phyloP scores from a whole-genome alignment of 83 land plant species.

The Picea abies region DNA sequence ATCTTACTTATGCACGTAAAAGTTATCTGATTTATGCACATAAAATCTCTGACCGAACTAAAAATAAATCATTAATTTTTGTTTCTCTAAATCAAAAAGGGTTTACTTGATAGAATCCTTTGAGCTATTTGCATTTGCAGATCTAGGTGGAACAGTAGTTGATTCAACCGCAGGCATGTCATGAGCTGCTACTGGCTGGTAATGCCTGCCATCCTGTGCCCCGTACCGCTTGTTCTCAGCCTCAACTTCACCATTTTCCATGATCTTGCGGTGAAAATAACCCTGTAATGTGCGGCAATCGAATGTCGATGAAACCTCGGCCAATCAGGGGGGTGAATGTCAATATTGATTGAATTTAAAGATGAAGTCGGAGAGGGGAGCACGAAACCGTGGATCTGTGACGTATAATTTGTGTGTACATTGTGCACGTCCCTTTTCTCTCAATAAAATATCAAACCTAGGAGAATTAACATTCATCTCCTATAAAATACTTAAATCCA shows the following conservation, averaged over 20 bases:
- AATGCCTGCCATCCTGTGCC: slow-evolving; percentile 26
- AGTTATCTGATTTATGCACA: background rate
- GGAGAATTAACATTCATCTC: too few species aligned
- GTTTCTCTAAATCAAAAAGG: background rate
- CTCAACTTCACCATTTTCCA: slow-evolving; percentile 22
- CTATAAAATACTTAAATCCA: too few species aligned
- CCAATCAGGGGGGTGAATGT: too few species aligned
- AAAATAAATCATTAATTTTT: background rate
- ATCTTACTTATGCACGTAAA: background rate
- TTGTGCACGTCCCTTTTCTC: too few species aligned
- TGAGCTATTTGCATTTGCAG: slow-evolving; percentile 5
- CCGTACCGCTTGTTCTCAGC: slow-evolving; percentile 25
- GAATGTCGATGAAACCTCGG: too few species aligned
- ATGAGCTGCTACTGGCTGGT: slow-evolving; percentile 45
- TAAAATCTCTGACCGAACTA: background rate
- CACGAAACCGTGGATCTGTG: too few species aligned
- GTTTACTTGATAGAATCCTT: slow-evolving; percentile 13
- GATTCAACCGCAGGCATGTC: slow-evolving; percentile 49
- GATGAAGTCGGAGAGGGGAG: too few species aligned
- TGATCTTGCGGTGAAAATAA: too few species aligned
- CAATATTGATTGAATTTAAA: too few species aligned
- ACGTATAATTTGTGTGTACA: too few species aligned
- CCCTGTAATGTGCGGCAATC: too few species aligned
- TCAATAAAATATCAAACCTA: too few species aligned
- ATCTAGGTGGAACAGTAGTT: slow-evolving; percentile 36